Evolutionary conservation across 768 basidiomycete species (phyloP).

Genomic region (Phaeolepiota aurea): DNA sequence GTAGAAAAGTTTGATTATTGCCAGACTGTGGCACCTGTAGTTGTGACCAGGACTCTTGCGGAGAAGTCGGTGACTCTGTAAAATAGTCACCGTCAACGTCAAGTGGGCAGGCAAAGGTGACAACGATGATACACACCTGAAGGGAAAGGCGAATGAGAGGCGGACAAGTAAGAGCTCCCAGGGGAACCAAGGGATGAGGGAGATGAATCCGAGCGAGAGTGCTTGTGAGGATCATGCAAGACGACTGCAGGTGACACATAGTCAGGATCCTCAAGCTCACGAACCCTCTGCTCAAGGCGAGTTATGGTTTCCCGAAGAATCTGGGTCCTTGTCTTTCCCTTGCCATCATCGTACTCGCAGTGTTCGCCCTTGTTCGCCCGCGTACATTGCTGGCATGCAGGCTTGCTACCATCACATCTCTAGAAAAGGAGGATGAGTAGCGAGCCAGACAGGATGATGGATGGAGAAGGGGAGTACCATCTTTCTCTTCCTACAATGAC

Average conservation of each 20-base stretch:
- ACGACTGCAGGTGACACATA: slow-evolving; percentile 60
- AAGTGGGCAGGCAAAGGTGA: too few species aligned
- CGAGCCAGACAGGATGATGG: slow-evolving; percentile 2
- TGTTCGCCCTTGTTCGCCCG: slow-evolving; percentile 69
- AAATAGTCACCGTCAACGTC: background rate
- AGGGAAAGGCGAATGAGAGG: slow-evolving; percentile 52
- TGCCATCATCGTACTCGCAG: slow-evolving; percentile 81
- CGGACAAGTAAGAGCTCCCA: slow-evolving; percentile 38
- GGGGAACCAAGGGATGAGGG: slow-evolving; percentile 50
- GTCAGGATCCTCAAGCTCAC: slow-evolving; percentile 71
- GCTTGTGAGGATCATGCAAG: slow-evolving; percentile 59
- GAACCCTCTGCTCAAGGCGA: slow-evolving; percentile 62
- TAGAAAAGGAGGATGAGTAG: slow-evolving; percentile 19
- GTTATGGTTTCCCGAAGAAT: slow-evolving; percentile 70
- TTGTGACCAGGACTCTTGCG: slow-evolving; percentile 43
- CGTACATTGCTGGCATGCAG: slow-evolving; percentile 70
- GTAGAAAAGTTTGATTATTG: slow-evolving; percentile 4
- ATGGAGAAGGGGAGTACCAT: slow-evolving; percentile 34
- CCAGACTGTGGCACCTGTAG: slow-evolving; percentile 17
- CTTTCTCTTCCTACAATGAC: slow-evolving; percentile 49
- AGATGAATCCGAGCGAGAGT: slow-evolving; percentile 44
- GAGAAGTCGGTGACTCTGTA: slow-evolving; percentile 31
- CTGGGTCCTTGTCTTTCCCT: slow-evolving; percentile 76
- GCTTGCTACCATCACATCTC: slow-evolving; percentile 75
- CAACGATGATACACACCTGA: slow-evolving; percentile 37